Evolutionary conservation across 352 stramenopile genomes (phyloP), one percentile per base, ranked within the genome.

Genomic region (Phytopythium oedochilum): DNA sequence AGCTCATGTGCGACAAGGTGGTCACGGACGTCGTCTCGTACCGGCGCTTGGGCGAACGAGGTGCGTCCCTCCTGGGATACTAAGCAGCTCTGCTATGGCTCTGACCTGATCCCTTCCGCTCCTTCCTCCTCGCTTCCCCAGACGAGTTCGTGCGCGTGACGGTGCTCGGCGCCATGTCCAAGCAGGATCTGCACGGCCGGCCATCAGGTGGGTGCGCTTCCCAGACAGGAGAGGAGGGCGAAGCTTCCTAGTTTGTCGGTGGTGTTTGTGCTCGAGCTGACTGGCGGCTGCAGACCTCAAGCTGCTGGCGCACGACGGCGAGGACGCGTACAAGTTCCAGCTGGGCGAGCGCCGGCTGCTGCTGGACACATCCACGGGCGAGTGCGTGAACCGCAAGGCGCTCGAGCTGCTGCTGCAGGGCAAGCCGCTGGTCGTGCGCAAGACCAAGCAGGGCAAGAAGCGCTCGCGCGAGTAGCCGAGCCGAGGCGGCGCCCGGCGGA

Each of bases 1-100:
- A 91, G 59, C 43, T 85, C 36, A 29, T 86, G 25, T 91, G 81
- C 53, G 73, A 88, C 58, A 78, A 66, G 49, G 71, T 91, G 35
- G 78, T 91, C 29, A 89, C 78, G 43, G 81, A 91, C 62, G 69
- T 91, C 32, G 63, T 71, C 22, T 82, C 81, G n/a, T 86, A 68
- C 50, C 73, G 81, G 47, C 72, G 67, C 59, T 62, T 85, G 45
- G 78, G 75, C 18, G 74, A 91, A 34, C 75, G 78, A 58, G 68
- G 71, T 78, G 22, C 10, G 31, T 15, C 14, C 12, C 3, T 4
- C 5, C 11, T 36, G 32, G 4, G 40, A 29, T 31, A 26, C 20
- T 29, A 22, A 25, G 5, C 31, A 26, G 20, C 22, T 35, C 18
- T 52, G 36, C 12, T 8, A 1, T 7, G 22, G 42, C 42, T 10